phyloP scores from a whole-genome alignment of 305 asterid species.

The Fraxinus sp. region DNA sequence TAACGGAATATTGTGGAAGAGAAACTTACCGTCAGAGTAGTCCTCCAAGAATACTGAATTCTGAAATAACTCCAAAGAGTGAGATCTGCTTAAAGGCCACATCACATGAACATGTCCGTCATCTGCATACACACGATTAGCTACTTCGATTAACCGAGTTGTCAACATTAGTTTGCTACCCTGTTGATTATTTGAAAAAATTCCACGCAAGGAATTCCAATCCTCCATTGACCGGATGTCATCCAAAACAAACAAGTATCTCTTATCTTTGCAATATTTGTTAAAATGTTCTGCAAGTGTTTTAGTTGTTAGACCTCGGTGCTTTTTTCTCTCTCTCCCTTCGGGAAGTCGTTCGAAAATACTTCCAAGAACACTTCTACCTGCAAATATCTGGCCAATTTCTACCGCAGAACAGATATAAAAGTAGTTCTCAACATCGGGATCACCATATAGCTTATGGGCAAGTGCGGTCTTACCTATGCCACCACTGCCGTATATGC shows the following conservation, averaged over 20 bases:
- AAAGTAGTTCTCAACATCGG: accelerated
- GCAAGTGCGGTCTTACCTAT: constrained; percentile 30
- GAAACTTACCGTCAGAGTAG: neutral
- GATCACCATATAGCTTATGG: neutral
- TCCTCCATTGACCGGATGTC: constrained; percentile 10
- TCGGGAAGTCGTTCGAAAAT: neutral
- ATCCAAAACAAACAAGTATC: constrained; percentile 29
- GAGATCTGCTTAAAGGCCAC: neutral
- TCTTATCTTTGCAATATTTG: neutral
- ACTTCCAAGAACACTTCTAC: neutral
- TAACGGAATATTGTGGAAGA: neutral
- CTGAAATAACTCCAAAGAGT: neutral
- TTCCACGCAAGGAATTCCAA: neutral
- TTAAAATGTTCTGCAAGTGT: neutral
- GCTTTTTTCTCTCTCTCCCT: neutral
- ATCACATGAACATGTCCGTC: neutral
- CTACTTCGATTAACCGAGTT: neutral
- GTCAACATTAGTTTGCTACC: neutral
- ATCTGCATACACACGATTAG: neutral
- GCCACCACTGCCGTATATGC: constrained; percentile 20
- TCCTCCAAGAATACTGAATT: neutral
- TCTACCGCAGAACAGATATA: neutral
- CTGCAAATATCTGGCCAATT: neutral
- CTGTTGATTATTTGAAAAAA: neutral
- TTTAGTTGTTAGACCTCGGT: neutral